Percentiles rank a stretch among this genome's conserved stretches.
Evolutionary conservation across 2,329 filamentous ascomycete species (phyloP).

Genomic region (Rutstroemia sp.): DNA sequence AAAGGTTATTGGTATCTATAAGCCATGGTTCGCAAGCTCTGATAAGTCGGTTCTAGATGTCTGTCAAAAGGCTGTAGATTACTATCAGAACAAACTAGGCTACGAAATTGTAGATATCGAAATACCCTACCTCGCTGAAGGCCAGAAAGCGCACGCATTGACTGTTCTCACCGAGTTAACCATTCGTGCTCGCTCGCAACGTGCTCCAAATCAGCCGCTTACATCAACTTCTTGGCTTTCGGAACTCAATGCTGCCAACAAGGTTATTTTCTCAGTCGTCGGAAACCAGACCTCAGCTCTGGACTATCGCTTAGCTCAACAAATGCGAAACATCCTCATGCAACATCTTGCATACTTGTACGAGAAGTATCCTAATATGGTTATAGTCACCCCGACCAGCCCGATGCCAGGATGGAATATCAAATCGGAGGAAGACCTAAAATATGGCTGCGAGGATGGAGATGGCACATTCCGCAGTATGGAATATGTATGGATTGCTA

Average conservation of each 20-base stretch:
- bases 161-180: constrained; percentile 70
- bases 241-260: constrained; percentile 58
- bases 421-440: constrained; percentile 50
- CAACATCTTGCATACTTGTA: constrained; percentile 67
- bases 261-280: constrained; percentile 59
- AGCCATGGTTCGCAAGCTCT: constrained; percentile 61
- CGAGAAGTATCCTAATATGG: constrained; percentile 59
- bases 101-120: constrained; percentile 51
- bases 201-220: neutral
- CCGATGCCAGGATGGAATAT: constrained; percentile 66
- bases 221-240: constrained; percentile 37
- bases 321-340: constrained; percentile 71
- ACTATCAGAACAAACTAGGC: constrained; percentile 42
- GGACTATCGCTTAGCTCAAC: constrained; percentile 67
- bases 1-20: constrained; percentile 62
- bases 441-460: constrained; percentile 65
- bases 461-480: constrained; percentile 70
- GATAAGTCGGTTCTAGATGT: constrained; percentile 53
- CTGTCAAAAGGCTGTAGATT: constrained; percentile 55
- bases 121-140: constrained; percentile 59
- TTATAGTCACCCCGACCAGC: constrained; percentile 72
- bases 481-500: constrained; percentile 81
- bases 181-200: constrained; percentile 31
- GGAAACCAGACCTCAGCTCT: constrained; percentile 50
- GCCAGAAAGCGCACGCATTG: constrained; percentile 67